Conservation (phyloP, 2,329 filamentous ascomycete genomes). For the Colletotrichum gloeosporioides region DNA sequence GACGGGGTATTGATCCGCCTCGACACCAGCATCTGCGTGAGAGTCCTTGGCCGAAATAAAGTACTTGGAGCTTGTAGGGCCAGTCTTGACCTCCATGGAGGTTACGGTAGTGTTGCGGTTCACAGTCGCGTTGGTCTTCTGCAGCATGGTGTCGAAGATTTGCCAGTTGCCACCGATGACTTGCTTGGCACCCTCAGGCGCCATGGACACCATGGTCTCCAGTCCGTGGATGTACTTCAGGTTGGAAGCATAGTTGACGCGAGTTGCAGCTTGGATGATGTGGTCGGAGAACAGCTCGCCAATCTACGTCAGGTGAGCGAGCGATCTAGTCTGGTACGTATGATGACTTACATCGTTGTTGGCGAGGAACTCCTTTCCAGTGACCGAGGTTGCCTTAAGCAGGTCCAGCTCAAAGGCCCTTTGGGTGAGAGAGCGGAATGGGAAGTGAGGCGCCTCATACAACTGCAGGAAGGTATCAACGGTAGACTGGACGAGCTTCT, state of each 20-base stretch:
- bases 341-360: slow-evolving; percentile 58
- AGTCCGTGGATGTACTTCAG: slow-evolving; percentile 85
- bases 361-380: slow-evolving; percentile 75
- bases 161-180: slow-evolving; percentile 90
- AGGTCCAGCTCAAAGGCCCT: slow-evolving; percentile 73
- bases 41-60: slow-evolving; percentile 42
- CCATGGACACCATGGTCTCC: slow-evolving; percentile 90
- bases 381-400: slow-evolving; percentile 67
- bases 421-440: slow-evolving; percentile 78
- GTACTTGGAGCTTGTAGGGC: slow-evolving; percentile 48
- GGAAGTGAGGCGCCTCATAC: slow-evolving; percentile 84
- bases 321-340: neutral
- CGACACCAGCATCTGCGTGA: slow-evolving; percentile 19
- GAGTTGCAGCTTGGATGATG: slow-evolving; percentile 86
- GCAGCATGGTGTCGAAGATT: slow-evolving; percentile 86
- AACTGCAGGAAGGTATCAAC: slow-evolving; percentile 78
- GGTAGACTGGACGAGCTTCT: slow-evolving; percentile 73
- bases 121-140: slow-evolving; percentile 64
- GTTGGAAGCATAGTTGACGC: slow-evolving; percentile 95
- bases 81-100: slow-evolving; percentile 56
- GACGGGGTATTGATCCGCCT: slow-evolving; percentile 48
- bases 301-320: slow-evolving; percentile 49
- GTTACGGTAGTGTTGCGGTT: slow-evolving; percentile 72
- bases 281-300: slow-evolving; percentile 73
- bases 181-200: slow-evolving; percentile 81